Percentiles rank a stretch among this genome's conserved stretches.
Evolutionary conservation across 2,329 filamentous ascomycete genomes (phyloP).

Genomic region (Trichoderma sp.): DNA sequence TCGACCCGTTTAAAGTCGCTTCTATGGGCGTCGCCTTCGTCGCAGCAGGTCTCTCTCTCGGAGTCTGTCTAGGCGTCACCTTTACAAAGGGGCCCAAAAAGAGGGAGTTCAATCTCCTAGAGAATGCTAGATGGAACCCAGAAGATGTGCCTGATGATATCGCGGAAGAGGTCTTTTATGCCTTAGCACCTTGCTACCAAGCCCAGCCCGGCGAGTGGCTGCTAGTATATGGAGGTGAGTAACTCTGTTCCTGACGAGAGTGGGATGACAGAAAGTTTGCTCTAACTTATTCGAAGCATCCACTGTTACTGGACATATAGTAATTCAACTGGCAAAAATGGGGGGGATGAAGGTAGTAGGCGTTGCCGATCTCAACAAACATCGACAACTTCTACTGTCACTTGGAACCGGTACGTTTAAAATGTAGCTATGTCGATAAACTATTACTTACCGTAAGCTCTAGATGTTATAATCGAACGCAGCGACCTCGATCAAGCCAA

Average conservation of each 20-base stretch:
- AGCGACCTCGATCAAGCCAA: slow-evolving; percentile 17
- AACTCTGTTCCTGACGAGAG: not conserved
- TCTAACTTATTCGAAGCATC: slow-evolving; percentile 11
- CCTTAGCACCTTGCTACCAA: slow-evolving; percentile 7
- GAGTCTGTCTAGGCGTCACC: slow-evolving; percentile 3
- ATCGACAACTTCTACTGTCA: not conserved
- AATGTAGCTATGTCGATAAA: not conserved
- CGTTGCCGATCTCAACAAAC: not conserved
- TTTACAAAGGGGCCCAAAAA: slow-evolving; percentile 9
- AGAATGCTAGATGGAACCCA: not conserved
- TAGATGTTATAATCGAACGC: slow-evolving; percentile 4
- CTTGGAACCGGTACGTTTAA: not conserved
- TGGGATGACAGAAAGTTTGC: not conserved
- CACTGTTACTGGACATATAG: slow-evolving; percentile 3
- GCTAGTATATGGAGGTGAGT: slow-evolving; percentile 9
- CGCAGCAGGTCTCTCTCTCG: slow-evolving; percentile 7
- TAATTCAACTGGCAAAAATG: slow-evolving; percentile 8
- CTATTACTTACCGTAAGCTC: not conserved
- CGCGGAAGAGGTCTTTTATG: slow-evolving; percentile 6
- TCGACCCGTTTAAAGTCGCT: slow-evolving; percentile 14
- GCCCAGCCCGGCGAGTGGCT: slow-evolving; percentile 18
- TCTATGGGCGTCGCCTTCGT: slow-evolving; percentile 13
- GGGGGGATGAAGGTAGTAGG: slow-evolving; percentile 12
- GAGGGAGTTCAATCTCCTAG: slow-evolving; percentile 12
- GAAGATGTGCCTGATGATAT: slow-evolving; percentile 18